Base-by-base conservation (phyloP, 2,329 filamentous ascomycete genomes). In the Leptoxyphium fumago region DNA sequence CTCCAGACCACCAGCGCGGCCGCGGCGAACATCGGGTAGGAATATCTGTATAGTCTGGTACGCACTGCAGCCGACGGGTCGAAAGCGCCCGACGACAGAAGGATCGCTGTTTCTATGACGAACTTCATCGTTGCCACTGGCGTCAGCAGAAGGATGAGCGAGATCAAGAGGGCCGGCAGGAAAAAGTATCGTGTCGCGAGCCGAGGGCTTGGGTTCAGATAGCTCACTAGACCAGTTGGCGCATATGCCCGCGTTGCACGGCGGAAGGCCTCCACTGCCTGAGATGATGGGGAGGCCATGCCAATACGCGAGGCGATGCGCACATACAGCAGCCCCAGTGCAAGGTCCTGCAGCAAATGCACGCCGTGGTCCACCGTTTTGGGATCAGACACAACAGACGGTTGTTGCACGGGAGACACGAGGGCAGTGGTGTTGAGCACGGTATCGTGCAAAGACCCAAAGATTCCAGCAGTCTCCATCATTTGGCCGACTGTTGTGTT, bases 311-410 rank as follows among this genome's bases (percentile, higher is more conserved):
- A 74, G 1, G 76, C 76, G 54, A 96, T 77, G 50, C 94, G 88
- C 28, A 93, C 73, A 61, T 94, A 95, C 2, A 98, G 72, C 17
- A 98, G 74, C 4, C 91, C 91, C 1, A 98, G 70, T 0, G 88
- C 94, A 87, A 89, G 98, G 46, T 88, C 81, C 59, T 96, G 89
- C 38, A 96, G 80, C 48, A 96, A 73, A 49, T 93, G 82, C 38
- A 96, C 77, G 7, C 80, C 84, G 57, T 93, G 85, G 13, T 63
- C 61, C 42, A 66, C 70, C 39, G 59, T 28, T 38, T 28, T 17
- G 26, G 11, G 29, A 36, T 41, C 18, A 29, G 32, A 13, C 3
- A 13, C 15, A 15, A 15, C 5, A 9, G 11, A 15, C 11, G 44
- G 26, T 29, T 38, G 41, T 13, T 38, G 18, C 29, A 21, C 38